A percentile compares a stretch with the other conserved stretches of the same genome.
Evolutionary conservation across 768 basidiomycete species (phyloP).

Genomic region (Lyophyllum decastes): DNA sequence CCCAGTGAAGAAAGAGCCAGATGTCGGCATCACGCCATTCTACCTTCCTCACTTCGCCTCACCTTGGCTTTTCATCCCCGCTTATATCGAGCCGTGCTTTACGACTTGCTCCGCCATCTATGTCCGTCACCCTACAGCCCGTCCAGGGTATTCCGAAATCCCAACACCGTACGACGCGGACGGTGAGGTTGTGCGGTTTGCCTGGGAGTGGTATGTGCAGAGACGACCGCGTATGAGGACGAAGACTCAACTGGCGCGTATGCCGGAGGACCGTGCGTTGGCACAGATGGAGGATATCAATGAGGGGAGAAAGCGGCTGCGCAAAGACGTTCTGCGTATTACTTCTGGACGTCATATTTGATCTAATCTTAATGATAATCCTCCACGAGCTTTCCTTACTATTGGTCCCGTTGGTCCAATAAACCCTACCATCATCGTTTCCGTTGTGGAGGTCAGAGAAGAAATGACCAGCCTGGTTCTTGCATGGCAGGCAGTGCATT

Average conservation of each 20-base stretch:
- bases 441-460: too few relatives aligned
- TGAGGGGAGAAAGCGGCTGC: constrained; percentile 23
- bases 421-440: too few relatives aligned
- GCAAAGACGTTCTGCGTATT: constrained; percentile 23
- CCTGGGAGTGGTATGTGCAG: constrained; percentile 95
- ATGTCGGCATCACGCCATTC: constrained; percentile 66
- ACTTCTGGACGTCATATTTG: constrained; percentile 1
- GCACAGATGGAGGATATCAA: constrained; percentile 33
- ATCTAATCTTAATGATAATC: too few relatives aligned
- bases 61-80: constrained; percentile 92
- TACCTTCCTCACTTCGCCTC: constrained; percentile 84
- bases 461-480: too few relatives aligned
- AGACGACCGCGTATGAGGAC: constrained; percentile 68
- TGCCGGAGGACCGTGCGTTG: constrained; percentile 66
- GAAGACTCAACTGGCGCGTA: constrained; percentile 57
- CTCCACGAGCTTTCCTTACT: too few relatives aligned
- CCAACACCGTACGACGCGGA: constrained; percentile 96
- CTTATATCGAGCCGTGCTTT: constrained; percentile 85
- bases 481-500: too few relatives aligned
- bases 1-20: constrained; percentile 1
- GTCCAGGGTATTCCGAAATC: constrained; percentile 94
- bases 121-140: constrained; percentile 93
- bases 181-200: constrained; percentile 86
- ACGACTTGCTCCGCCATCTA: constrained; percentile 89
- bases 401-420: too few relatives aligned